These are phyloP conservation scores for Talaromyces amestolkiae DNA, from an alignment of 2,329 filamentous ascomycete species.

Conservation along the genomic window DNA sequence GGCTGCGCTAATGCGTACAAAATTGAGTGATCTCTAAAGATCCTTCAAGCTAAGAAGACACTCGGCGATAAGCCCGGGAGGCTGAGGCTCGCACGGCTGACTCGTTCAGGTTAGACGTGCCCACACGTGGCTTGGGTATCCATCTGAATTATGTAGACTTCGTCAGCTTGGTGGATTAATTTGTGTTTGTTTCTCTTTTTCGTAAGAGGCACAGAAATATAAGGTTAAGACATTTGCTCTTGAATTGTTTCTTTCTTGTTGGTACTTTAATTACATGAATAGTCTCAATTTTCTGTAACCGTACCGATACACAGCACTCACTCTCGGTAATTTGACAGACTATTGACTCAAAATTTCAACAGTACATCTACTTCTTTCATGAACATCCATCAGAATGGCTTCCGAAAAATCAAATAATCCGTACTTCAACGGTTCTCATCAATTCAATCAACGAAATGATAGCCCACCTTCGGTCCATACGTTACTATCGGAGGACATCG, in stretches of 20 bases:
- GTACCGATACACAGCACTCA: too few relatives aligned
- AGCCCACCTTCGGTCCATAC: background rate
- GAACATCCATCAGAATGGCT: background rate
- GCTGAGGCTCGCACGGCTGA: background rate
- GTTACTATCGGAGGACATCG: background rate
- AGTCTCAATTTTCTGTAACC: too few relatives aligned
- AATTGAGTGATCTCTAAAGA: background rate
- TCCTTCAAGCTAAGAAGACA: background rate
- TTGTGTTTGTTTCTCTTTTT: background rate
- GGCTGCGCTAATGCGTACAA: background rate
- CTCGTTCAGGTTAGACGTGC: background rate
- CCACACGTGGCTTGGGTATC: background rate
- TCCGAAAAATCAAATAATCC: constrained; percentile 2
- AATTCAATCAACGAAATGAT: background rate
- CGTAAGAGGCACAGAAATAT: background rate
- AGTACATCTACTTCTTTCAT: background rate
- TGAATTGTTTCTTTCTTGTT: background rate
- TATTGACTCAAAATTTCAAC: background rate
- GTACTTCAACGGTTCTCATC: background rate
- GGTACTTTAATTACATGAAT: background rate
- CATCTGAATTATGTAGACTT: background rate
- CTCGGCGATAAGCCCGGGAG: background rate
- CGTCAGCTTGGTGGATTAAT: background rate
- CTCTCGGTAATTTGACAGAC: too few relatives aligned
- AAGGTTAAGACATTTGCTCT: background rate